Evolutionary conservation across 805 yeast genomes (phyloP).

Genomic region (Cyberlindnera sargentensis): DNA sequence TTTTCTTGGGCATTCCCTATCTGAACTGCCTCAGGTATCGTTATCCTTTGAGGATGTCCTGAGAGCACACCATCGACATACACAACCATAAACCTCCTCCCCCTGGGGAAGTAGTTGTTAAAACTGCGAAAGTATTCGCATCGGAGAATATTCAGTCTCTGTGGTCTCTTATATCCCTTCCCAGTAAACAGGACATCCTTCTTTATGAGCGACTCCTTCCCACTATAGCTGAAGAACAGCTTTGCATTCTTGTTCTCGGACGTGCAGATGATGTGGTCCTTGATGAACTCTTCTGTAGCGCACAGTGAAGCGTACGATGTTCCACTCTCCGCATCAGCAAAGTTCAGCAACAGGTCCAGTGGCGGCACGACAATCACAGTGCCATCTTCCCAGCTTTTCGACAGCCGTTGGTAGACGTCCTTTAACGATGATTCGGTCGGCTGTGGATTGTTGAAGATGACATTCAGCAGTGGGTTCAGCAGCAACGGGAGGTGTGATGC

Average conservation of each 20-base stretch:
- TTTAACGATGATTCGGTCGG: slow-evolving; percentile 40
- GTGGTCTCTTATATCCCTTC: slow-evolving; percentile 46
- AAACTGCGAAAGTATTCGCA: slow-evolving; percentile 43
- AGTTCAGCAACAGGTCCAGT: slow-evolving; percentile 35
- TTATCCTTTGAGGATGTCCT: slow-evolving; percentile 27
- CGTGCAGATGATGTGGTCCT: slow-evolving; percentile 51
- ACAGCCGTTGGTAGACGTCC: slow-evolving; percentile 37
- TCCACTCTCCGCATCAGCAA: slow-evolving; percentile 32
- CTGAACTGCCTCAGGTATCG: background rate
- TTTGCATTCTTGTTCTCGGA: slow-evolving; percentile 26
- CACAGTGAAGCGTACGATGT: slow-evolving; percentile 44
- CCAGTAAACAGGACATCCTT: slow-evolving; percentile 49
- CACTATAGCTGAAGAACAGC: slow-evolving; percentile 47
- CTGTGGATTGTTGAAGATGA: slow-evolving; percentile 58
- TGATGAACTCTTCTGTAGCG: slow-evolving; percentile 51
- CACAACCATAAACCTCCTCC: slow-evolving; percentile 48
- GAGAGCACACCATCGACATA: slow-evolving; percentile 50
- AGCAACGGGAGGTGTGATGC: slow-evolving; percentile 44
- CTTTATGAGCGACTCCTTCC: slow-evolving; percentile 47
- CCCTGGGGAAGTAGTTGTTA: slow-evolving; percentile 52
- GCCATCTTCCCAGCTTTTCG: slow-evolving; percentile 28
- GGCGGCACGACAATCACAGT: slow-evolving; percentile 66
- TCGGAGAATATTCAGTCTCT: slow-evolving; percentile 36
- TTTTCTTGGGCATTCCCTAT: slow-evolving; percentile 1
- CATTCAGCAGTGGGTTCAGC: slow-evolving; percentile 57